Base-by-base conservation (phyloP, 2,329 filamentous ascomycete species). In the Claviceps sp. region DNA sequence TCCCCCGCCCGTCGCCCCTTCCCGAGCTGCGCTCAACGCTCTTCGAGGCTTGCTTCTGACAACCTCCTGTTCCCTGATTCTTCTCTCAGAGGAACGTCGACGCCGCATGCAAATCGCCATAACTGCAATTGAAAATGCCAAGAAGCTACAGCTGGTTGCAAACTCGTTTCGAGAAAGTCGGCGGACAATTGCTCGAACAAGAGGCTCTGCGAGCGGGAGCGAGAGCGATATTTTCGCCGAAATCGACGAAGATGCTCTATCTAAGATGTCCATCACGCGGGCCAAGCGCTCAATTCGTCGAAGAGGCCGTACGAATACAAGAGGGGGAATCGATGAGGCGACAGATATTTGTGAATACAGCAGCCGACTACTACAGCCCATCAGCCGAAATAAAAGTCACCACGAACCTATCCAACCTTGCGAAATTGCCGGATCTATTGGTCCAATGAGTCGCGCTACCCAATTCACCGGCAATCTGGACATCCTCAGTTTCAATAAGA, bases 71-170 rank as follows among this genome's bases (percentile, higher is more conserved):
- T 79, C 76, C 43, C 69, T 80, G 52, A 71, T 73, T 48, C 62
- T 77, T 26, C 66, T 81, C 52, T 69, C 77, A 53, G 77, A 81
- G 63, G 77, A 81, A 62, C 75, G 76, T 47, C 71, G 77, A 54
- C 74, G 75, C 53, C 72, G 76, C 26, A 73, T 79, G 55, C 73
- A 73, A 51, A 67, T 76, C 45, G 70, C 75, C 37, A 68, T 69
- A 45, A 67, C 73, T 20, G 73, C 75, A 16, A 68, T 77, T 38
- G 69, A 75, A 4, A 80, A 80, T 67, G 75, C 72, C 22, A 67
- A 73, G 51, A 77, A 71, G 52, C 60, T 79, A 9, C 76, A 72
- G 30, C 9, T 34, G 8, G 30, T 11, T 1, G 30, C 30, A 34
- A 11, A 34, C 52, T 69, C 68, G 4, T 65, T 63, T 47, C 63